Evolutionary conservation across 768 basidiomycete genomes (phyloP).

Genomic region (Suillus sp.): DNA sequence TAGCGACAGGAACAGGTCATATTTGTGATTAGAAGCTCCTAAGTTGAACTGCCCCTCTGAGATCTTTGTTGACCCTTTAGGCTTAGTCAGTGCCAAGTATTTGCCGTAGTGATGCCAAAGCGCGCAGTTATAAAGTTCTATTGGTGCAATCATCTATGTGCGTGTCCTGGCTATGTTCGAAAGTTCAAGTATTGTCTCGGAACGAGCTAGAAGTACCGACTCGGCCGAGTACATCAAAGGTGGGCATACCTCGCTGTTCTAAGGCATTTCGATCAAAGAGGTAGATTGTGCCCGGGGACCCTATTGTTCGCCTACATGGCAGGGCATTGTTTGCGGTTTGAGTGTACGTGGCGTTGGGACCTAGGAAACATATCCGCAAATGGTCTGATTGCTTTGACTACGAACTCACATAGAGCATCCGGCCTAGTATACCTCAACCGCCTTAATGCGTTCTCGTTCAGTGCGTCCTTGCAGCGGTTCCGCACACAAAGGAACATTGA

Average conservation of each 20-base stretch:
- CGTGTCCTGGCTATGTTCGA: neutral
- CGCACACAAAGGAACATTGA: constrained; percentile 70
- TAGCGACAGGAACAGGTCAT: neutral
- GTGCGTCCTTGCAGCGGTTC: constrained; percentile 69
- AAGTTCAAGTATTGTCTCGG: neutral
- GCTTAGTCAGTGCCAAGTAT: neutral
- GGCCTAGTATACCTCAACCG: constrained; percentile 74
- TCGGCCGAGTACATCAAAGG: neutral
- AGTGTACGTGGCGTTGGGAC: constrained; percentile 64
- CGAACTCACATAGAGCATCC: constrained; percentile 65
- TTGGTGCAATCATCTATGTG: neutral
- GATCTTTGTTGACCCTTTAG: neutral
- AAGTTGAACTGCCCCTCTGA: neutral
- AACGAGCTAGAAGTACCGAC: neutral
- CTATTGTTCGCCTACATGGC: neutral
- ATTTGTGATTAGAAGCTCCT: neutral
- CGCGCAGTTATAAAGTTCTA: neutral
- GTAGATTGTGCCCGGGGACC: neutral
- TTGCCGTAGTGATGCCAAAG: neutral
- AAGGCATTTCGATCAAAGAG: neutral
- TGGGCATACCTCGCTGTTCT: neutral
- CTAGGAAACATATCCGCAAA: constrained; percentile 36
- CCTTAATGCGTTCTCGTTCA: constrained; percentile 73
- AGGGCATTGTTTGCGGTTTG: neutral
- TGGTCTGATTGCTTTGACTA: constrained; percentile 11